Percentiles rank a stretch among this genome's conserved stretches.
These are phyloP conservation scores for Hortiboletus flavorubellus DNA, from an alignment of 768 basidiomycete genomes.

Conservation along the genomic window DNA sequence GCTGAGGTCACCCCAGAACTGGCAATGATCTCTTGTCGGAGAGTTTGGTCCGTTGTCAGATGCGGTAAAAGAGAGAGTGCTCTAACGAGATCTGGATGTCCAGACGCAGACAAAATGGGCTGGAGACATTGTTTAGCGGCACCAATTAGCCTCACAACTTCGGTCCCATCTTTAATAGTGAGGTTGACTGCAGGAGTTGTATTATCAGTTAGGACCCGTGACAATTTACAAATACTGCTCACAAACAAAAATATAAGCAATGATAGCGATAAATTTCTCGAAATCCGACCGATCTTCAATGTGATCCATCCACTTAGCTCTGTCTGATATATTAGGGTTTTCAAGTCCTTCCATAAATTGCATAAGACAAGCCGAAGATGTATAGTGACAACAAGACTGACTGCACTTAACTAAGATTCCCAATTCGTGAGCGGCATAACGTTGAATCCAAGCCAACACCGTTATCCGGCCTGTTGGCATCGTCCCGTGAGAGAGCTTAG, in stretches of 20 bases:
- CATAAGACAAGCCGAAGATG: background rate
- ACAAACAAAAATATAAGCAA: background rate
- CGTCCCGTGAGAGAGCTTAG: background rate
- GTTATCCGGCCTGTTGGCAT: too few species aligned
- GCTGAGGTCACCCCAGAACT: background rate
- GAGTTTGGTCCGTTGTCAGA: background rate
- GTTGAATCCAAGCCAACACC: background rate
- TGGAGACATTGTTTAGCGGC: background rate
- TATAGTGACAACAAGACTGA: background rate
- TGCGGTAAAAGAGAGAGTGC: background rate
- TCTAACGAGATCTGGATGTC: background rate
- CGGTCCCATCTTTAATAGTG: too few species aligned
- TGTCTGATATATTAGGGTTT: background rate
- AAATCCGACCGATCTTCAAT: background rate
- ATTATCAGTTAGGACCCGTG: background rate
- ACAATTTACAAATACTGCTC: background rate
- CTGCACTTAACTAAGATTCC: background rate
- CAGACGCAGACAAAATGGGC: background rate
- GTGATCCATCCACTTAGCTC: background rate
- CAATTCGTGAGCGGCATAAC: background rate
- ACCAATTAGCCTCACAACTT: too few species aligned
- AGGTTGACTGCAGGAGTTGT: too few species aligned
- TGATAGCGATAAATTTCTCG: background rate
- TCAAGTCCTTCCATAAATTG: background rate
- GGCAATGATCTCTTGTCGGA: background rate